A percentile compares a stretch with the other conserved stretches of the same genome.
Conservation (phyloP, 1,284 basidiomycete species). For the Papiliotrema laurentii region DNA sequence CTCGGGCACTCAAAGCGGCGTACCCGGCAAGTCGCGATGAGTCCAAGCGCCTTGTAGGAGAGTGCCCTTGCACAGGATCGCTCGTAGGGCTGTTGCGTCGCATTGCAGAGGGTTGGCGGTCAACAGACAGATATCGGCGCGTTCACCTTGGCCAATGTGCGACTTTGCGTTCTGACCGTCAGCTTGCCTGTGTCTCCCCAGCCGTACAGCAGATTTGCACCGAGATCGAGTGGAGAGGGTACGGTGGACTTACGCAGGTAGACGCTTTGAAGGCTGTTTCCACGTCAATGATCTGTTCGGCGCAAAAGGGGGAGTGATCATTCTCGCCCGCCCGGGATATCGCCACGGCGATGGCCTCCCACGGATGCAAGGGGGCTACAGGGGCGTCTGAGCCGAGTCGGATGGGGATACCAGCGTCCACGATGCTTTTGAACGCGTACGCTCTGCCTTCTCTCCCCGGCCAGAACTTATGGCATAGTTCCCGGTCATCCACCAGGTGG, state of each 20-base stretch:
- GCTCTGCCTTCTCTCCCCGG: constrained; percentile 32
- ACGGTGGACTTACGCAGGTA: constrained; percentile 11
- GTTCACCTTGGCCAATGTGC: constrained; percentile 21
- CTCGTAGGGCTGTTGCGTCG: constrained; percentile 24
- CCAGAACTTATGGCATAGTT: constrained; percentile 34
- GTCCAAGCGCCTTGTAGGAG: constrained; percentile 40
- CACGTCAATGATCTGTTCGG: constrained; percentile 21
- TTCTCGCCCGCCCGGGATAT: constrained; percentile 13
- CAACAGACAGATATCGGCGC: constrained; percentile 31
- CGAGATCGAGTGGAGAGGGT: no score
- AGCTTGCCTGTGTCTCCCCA: neutral
- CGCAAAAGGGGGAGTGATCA: constrained; percentile 11
- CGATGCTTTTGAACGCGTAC: constrained; percentile 29
- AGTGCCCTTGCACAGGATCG: constrained; percentile 28
- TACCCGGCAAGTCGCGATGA: no score
- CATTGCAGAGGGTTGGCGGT: constrained; percentile 22
- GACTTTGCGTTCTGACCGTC: constrained; percentile 11
- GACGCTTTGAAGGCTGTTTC: constrained; percentile 19
- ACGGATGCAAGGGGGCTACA: constrained; percentile 36
- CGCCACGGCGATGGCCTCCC: constrained; percentile 38
- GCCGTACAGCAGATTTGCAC: no score
- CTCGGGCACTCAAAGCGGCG: no score
- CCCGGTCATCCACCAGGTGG: constrained; percentile 41
- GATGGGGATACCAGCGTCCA: constrained; percentile 30
- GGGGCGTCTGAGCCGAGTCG: constrained; percentile 38